Percentiles rank a stretch among this genome's conserved stretches.
Evolutionary conservation across 2,329 filamentous ascomycete genomes (phyloP).

Genomic region (Berkeleyomyces rouxiae): DNA sequence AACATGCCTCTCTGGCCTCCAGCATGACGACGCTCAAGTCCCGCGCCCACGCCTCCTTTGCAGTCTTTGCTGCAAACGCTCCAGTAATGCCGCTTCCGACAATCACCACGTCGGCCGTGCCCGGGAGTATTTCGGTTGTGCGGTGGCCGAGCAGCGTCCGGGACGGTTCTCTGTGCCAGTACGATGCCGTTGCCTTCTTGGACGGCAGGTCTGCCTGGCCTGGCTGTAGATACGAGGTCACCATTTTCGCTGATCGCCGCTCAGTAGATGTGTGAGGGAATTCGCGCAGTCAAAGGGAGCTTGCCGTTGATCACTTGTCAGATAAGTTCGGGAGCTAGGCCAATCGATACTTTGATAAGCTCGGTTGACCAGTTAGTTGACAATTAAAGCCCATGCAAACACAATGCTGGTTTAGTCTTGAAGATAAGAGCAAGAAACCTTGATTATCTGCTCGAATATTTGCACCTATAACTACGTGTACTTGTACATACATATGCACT

Average conservation of each 20-base stretch:
- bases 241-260: neutral
- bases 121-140: constrained; percentile 46
- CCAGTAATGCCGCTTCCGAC: constrained; percentile 65
- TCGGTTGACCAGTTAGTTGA: too few species aligned
- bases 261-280: neutral
- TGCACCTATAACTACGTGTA: too few species aligned
- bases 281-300: neutral
- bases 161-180: constrained; percentile 59
- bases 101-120: constrained; percentile 49
- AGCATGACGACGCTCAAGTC: constrained; percentile 49
- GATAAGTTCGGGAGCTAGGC: too few species aligned
- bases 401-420: too few species aligned
- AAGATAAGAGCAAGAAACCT: too few species aligned
- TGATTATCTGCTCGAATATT: too few species aligned
- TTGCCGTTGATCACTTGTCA: too few species aligned
- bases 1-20: constrained; percentile 65
- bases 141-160: constrained; percentile 47
- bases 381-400: too few species aligned
- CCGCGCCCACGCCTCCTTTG: constrained; percentile 29
- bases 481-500: too few species aligned
- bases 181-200: constrained; percentile 43
- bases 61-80: constrained; percentile 49
- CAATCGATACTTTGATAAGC: too few species aligned
- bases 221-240: neutral
- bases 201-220: constrained; percentile 41